These are phyloP conservation scores for Solanum dulcamara DNA, from an alignment of 257 asterid species.

Conservation along the genomic window DNA sequence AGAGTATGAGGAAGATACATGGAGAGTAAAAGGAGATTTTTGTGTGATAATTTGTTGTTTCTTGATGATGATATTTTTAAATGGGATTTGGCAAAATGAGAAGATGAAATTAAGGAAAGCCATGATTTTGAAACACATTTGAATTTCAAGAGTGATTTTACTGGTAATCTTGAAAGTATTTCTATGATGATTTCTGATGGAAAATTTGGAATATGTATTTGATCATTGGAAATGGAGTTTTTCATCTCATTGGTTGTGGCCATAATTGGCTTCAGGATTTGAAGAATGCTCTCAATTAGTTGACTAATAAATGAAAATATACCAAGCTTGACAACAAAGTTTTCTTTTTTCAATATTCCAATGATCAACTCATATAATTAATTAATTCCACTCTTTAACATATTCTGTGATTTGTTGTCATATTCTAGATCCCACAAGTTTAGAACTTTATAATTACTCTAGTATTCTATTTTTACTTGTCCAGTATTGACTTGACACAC, in stretches of 20 bases:
- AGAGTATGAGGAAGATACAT: not conserved
- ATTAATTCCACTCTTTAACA: not conserved
- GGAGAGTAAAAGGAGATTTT: conserved; percentile 10
- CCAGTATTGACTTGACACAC: too few species aligned
- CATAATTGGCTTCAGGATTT: not conserved
- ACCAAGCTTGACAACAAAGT: not conserved
- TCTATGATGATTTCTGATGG: conserved; percentile 33
- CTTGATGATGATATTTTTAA: conserved; percentile 7
- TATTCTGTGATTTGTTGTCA: not conserved
- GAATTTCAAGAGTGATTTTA: conserved; percentile 31
- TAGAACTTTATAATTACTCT: not conserved
- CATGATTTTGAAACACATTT: conserved; percentile 40
- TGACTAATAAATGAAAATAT: not conserved
- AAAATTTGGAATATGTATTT: conserved; percentile 3
- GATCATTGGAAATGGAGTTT: not conserved
- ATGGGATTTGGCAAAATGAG: conserved; percentile 22
- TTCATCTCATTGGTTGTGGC: not conserved
- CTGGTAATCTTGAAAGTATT: conserved; percentile 40
- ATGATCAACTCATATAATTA: not conserved
- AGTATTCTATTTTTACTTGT: too few species aligned
- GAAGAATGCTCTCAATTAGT: not conserved
- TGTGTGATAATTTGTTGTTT: not conserved
- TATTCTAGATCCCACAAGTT: not conserved
- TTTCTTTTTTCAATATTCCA: not conserved
- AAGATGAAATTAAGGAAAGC: conserved; percentile 19